phyloP scores from a whole-genome alignment of 176 grass and related monocot species.

The Hsuehochloa calcarea region DNA sequence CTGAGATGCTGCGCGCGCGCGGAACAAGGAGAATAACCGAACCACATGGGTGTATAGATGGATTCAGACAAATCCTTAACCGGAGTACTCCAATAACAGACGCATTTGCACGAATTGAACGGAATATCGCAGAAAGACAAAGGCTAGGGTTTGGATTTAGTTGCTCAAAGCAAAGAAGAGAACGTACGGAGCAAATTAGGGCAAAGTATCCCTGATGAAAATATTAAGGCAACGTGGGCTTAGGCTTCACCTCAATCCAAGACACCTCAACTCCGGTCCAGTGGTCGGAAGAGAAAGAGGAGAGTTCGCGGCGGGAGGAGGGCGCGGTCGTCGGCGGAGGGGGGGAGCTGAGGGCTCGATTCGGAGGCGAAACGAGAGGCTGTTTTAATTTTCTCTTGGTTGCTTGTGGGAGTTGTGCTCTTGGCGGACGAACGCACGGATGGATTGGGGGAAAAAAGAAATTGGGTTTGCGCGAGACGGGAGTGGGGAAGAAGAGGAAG shows the following conservation, averaged over 20 bases:
- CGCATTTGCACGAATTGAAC: neutral
- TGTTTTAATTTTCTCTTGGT: neutral
- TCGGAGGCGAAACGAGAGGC: neutral
- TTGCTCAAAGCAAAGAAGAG: neutral
- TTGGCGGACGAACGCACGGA: neutral
- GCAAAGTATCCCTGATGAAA: neutral
- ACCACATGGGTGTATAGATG: neutral
- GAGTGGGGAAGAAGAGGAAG: neutral
- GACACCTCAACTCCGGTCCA: neutral
- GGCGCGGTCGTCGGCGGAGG: neutral
- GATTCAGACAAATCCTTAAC: neutral
- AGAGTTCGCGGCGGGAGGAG: neutral
- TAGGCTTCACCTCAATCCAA: neutral
- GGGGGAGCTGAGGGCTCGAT: neutral
- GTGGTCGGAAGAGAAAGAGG: neutral
- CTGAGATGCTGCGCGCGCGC: neutral
- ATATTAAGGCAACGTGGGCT: neutral
- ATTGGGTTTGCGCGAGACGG: neutral
- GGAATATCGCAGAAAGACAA: neutral
- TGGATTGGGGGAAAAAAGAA: neutral
- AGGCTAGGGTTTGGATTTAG: slow-evolving; percentile 16
- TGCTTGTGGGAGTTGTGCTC: neutral
- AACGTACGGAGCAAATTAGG: neutral
- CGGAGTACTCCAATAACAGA: neutral
- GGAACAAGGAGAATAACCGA: slow-evolving; percentile 6